Evolutionary conservation across 2,329 filamentous ascomycete species (phyloP).

Genomic region (Neoascochyta sp.): DNA sequence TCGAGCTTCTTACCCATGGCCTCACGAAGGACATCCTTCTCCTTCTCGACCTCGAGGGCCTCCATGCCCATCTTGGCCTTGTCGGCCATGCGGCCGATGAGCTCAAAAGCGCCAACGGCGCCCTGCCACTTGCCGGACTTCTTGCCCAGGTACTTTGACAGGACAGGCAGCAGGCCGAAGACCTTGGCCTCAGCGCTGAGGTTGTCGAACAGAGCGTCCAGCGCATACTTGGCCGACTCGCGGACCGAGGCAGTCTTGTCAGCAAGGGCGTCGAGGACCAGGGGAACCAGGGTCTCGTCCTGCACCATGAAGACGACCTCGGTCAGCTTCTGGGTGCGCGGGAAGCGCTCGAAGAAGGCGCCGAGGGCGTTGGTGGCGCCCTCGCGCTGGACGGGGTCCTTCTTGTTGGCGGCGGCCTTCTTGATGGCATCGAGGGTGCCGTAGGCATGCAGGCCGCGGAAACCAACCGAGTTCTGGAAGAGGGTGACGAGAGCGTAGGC

Average conservation of each 20-base stretch:
- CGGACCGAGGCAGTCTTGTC: conserved; percentile 88
- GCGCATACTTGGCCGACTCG: conserved; percentile 88
- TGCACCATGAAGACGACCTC: conserved; percentile 81
- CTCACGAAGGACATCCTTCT: conserved; percentile 86
- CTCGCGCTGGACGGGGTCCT: conserved; percentile 79
- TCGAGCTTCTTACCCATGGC: conserved; percentile 86
- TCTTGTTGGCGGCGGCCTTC: conserved; percentile 89
- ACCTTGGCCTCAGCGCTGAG: conserved; percentile 80
- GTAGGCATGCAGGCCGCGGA: conserved; percentile 59
- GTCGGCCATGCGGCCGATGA: conserved; percentile 90
- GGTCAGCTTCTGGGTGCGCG: conserved; percentile 68
- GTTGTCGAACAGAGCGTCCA: conserved; percentile 80
- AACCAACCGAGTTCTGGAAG: conserved; percentile 62
- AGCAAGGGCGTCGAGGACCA: conserved; percentile 77
- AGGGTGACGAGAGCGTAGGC: conserved; percentile 63
- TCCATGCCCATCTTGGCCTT: conserved; percentile 85
- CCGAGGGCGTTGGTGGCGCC: conserved; percentile 93
- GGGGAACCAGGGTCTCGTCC: conserved; percentile 67
- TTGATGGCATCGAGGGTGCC: conserved; percentile 61
- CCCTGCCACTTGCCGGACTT: conserved; percentile 96
- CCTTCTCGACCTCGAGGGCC: conserved; percentile 75
- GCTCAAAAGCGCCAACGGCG: conserved; percentile 76
- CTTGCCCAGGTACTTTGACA: conserved; percentile 73
- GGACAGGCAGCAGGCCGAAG: conserved; percentile 71
- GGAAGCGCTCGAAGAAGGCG: conserved; percentile 87